phyloP scores from a whole-genome alignment of 176 grass and related monocot species.

The Carex parvula region DNA sequence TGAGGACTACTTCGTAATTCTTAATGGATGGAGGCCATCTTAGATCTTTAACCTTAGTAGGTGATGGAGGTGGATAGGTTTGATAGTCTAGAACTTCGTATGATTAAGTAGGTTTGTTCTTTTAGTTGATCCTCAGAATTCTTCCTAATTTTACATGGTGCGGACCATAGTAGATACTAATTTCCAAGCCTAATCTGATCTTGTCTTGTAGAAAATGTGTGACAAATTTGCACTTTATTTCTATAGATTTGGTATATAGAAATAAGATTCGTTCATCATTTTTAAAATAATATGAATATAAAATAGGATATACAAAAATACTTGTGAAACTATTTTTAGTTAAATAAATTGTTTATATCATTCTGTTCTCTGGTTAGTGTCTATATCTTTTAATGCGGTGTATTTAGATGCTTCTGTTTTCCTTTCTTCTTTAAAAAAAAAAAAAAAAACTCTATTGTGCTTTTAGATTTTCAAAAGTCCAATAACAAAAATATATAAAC shows the following conservation, averaged over 20 bases:
- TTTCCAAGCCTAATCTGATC: not conserved
- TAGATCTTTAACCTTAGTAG: conserved; percentile 4
- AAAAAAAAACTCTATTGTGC: not conserved
- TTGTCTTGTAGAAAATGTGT: not conserved
- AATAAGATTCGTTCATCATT: not conserved
- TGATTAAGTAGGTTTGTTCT: not conserved
- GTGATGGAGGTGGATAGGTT: conserved; percentile 6
- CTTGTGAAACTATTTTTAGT: not conserved
- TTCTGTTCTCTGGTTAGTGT: not conserved
- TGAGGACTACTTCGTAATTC: not conserved
- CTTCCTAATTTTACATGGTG: not conserved
- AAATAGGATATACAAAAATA: not conserved
- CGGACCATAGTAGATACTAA: not conserved
- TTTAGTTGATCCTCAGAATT: not conserved
- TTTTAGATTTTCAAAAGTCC: not conserved
- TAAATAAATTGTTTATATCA: too few relatives aligned
- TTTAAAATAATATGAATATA: not conserved
- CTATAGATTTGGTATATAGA: not conserved
- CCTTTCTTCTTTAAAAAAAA: not conserved
- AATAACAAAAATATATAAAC: not conserved
- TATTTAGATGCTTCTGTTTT: not conserved
- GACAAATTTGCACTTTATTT: conserved; percentile 1
- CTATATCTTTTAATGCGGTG: not conserved
- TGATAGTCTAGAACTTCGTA: not conserved
- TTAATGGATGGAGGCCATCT: not conserved